Conservation (phyloP, 345 rosid species). For the Eucalyptus pauciflora region DNA sequence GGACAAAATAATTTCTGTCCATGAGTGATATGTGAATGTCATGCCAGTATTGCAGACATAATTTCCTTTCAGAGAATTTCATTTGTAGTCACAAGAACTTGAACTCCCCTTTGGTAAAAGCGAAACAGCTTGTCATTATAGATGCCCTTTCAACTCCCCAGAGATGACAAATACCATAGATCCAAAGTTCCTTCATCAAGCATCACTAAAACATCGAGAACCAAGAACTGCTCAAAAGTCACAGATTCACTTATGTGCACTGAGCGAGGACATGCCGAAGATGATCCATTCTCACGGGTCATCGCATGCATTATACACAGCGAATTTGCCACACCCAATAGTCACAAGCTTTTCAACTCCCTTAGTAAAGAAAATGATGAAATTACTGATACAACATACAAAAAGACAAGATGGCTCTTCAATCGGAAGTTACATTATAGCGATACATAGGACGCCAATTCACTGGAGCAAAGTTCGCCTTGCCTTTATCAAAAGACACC, state of each 20-base stretch:
- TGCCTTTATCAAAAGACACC: not conserved
- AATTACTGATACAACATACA: not conserved
- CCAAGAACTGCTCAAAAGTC: not conserved
- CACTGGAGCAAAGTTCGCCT: not conserved
- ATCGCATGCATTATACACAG: not conserved
- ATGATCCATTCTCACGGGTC: not conserved
- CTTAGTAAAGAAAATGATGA: not conserved
- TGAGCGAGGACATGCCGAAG: not conserved
- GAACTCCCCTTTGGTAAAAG: not conserved
- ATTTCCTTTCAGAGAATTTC: not conserved
- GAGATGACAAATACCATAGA: not conserved
- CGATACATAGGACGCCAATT: not conserved
- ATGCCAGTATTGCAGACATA: not conserved
- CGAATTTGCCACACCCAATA: not conserved
- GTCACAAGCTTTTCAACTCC: not conserved
- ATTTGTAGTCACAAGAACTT: not conserved
- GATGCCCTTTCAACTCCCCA: not conserved
- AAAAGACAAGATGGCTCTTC: not conserved
- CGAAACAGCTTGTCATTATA: not conserved
- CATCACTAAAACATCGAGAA: not conserved
- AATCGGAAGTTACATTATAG: not conserved
- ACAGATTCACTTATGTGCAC: not conserved
- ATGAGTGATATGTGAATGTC: not conserved
- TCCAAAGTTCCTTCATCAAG: not conserved
- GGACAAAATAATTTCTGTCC: slow-evolving; percentile 14